These are phyloP conservation scores for Suhomyces bokatorum DNA, from an alignment of 1,139 yeast species.

Conservation along the genomic window DNA sequence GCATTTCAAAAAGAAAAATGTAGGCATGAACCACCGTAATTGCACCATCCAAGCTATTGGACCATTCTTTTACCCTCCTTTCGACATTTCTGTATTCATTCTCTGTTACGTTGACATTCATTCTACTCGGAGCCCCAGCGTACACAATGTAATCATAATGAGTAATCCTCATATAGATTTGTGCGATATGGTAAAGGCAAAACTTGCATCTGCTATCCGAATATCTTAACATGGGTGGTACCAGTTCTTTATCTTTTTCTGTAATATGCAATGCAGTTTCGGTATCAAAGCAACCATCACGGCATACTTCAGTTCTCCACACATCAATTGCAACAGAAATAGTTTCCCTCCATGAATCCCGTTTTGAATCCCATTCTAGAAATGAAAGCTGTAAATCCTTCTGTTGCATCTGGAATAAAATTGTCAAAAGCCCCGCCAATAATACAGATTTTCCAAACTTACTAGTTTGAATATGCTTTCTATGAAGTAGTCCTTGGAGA, in stretches of 20 bases:
- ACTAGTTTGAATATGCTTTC: slow-evolving; percentile 48
- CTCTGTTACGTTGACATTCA: slow-evolving; percentile 16
- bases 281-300: slow-evolving; percentile 31
- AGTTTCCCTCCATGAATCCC: slow-evolving; percentile 62
- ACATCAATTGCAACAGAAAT: slow-evolving; percentile 62
- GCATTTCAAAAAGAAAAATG: slow-evolving; percentile 18
- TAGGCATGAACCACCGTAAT: slow-evolving; percentile 17
- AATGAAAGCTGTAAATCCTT: slow-evolving; percentile 55
- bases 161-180: slow-evolving; percentile 17
- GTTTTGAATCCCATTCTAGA: slow-evolving; percentile 33
- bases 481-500: slow-evolving; percentile 55
- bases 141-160: slow-evolving; percentile 18
- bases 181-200: slow-evolving; percentile 18
- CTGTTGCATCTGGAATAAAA: slow-evolving; percentile 74
- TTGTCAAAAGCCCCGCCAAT: slow-evolving; percentile 66
- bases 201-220: slow-evolving; percentile 50
- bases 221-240: slow-evolving; percentile 25
- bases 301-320: slow-evolving; percentile 47
- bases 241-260: slow-evolving; percentile 11
- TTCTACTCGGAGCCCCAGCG: slow-evolving; percentile 19
- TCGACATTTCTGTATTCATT: slow-evolving; percentile 15
- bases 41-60: slow-evolving; percentile 11
- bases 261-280: slow-evolving; percentile 21
- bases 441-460: slow-evolving; percentile 64
- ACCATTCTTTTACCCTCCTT: slow-evolving; percentile 14